These are phyloP conservation scores for Rhizoclosmatium sp. DNA, from an alignment of 192 early-diverging fungal genomes.

Conservation along the genomic window DNA sequence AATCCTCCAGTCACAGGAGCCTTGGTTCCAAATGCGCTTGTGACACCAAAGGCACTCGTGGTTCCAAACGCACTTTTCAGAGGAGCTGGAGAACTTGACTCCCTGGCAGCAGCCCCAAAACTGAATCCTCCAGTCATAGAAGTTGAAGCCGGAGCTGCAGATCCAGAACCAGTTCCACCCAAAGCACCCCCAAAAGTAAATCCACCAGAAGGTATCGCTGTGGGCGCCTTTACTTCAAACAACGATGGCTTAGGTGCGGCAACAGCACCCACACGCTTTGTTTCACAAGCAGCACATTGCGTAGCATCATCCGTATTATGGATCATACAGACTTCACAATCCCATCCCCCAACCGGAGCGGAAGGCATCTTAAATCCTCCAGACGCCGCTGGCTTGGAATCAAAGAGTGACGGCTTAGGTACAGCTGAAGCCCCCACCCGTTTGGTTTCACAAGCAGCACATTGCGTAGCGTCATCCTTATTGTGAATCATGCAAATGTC, in stretches of 20 bases:
- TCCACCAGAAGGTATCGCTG: background rate
- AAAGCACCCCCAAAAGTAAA: background rate
- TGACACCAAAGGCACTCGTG: too few species aligned
- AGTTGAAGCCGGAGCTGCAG: too few species aligned
- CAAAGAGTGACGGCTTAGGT: background rate
- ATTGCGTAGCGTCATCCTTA: background rate
- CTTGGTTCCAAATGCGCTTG: too few species aligned
- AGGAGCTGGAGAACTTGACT: too few species aligned
- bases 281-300: background rate
- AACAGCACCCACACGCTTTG: background rate
- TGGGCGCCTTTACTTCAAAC: background rate
- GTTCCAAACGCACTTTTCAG: too few species aligned
- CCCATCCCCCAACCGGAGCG: background rate
- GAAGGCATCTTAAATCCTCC: too few species aligned
- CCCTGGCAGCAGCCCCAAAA: background rate
- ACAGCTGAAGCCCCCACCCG: background rate
- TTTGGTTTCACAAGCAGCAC: background rate
- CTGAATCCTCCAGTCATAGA: background rate
- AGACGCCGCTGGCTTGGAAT: background rate
- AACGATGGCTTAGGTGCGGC: background rate
- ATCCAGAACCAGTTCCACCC: too few species aligned
- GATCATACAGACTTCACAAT: background rate
- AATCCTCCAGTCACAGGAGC: background rate
- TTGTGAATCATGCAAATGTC: background rate
- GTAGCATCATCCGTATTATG: background rate